Percentiles rank a stretch among this genome's conserved stretches.
Conservation (phyloP, 306 rosid genomes). For the Acacia crassicarpa region DNA sequence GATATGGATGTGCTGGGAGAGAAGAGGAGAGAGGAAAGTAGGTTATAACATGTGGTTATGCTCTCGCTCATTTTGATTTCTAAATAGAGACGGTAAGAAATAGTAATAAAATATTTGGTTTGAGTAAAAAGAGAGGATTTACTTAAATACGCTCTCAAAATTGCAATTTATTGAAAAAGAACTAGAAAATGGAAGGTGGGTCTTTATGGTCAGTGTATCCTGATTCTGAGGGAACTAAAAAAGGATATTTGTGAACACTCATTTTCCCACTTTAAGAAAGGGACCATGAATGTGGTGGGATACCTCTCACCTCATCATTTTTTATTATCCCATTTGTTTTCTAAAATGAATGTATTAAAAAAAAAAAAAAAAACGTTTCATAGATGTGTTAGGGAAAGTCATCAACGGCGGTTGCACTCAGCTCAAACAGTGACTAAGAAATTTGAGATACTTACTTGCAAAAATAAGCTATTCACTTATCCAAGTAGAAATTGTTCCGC, state of each 20-base stretch:
- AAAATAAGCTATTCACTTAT: slow-evolving; percentile 25
- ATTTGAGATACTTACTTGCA: slow-evolving; percentile 1
- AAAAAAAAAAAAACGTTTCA: too few relatives aligned
- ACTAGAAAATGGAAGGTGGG: background rate
- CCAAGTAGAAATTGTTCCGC: slow-evolving; percentile 19
- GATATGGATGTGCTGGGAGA: too few relatives aligned
- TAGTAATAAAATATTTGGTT: background rate
- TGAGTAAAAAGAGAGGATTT: background rate
- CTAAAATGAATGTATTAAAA: too few relatives aligned
- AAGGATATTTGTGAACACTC: background rate
- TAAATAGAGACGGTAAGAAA: too few relatives aligned
- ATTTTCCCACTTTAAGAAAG: background rate
- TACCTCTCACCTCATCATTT: background rate
- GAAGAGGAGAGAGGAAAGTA: too few relatives aligned
- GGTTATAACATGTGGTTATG: too few relatives aligned
- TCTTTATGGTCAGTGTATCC: background rate
- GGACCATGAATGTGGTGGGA: background rate
- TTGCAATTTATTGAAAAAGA: background rate
- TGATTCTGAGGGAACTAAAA: background rate
- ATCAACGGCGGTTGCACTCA: background rate
- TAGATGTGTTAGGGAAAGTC: background rate
- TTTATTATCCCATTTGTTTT: background rate
- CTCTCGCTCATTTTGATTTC: too few relatives aligned
- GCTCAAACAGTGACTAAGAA: background rate
- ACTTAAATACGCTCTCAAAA: background rate